A percentile compares a stretch with the other conserved stretches of the same genome.
Conservation (phyloP, 2,329 filamentous ascomycete species). For the Xylaria sp. region DNA sequence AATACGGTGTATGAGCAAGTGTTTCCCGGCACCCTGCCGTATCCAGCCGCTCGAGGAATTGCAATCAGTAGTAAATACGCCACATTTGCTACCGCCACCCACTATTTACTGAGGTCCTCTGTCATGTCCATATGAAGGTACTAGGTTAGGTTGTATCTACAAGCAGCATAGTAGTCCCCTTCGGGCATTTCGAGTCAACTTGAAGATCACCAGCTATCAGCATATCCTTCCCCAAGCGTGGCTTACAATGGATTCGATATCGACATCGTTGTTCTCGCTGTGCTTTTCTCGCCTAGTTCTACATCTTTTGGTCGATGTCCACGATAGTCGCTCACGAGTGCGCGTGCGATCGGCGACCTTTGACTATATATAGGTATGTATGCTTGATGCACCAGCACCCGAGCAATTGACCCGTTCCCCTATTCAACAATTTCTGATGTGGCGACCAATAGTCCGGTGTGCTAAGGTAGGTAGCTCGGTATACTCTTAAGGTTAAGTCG, state of each 20-base stretch:
- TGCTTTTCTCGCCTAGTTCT: background rate
- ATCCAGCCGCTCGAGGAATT: background rate
- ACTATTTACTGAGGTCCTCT: too few relatives aligned
- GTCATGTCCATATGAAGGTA: too few relatives aligned
- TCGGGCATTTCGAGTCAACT: constrained; percentile 11
- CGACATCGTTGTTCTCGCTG: background rate
- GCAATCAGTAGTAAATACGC: too few relatives aligned
- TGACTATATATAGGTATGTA: background rate
- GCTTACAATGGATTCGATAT: background rate
- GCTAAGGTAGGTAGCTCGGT: too few relatives aligned
- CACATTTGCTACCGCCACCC: too few relatives aligned
- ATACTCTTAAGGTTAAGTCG: too few relatives aligned
- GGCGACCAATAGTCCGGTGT: too few relatives aligned
- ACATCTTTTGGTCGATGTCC: constrained; percentile 39
- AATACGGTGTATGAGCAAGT: background rate
- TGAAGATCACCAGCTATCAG: background rate
- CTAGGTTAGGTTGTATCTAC: background rate
- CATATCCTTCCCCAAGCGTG: background rate
- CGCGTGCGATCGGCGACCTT: constrained; percentile 9
- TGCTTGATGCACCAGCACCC: background rate
- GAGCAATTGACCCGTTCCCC: background rate
- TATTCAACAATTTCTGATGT: too few relatives aligned
- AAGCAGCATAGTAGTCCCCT: background rate
- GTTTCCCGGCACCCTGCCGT: background rate
- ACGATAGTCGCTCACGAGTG: constrained; percentile 37